Evolutionary conservation across 192 early-diverging fungal genomes (phyloP).

Genomic region (Ramicandelaber brevisporus): DNA sequence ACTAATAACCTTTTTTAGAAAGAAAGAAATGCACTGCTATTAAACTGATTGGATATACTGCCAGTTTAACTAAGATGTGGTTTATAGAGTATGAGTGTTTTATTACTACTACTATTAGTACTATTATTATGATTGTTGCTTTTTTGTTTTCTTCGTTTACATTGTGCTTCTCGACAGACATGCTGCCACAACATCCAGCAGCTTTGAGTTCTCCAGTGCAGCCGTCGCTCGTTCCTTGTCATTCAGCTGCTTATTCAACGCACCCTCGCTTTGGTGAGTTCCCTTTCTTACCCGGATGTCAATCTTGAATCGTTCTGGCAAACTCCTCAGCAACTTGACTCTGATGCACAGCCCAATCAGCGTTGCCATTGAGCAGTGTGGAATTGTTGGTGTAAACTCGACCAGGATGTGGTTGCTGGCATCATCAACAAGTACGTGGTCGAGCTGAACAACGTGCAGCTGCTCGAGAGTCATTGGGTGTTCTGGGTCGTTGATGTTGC

Average conservation of each 20-base stretch:
- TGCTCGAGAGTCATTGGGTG: slow-evolving; percentile 95
- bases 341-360: slow-evolving; percentile 93
- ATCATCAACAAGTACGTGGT: slow-evolving; percentile 63
- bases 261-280: slow-evolving; percentile 83
- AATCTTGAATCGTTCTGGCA: slow-evolving; percentile 82
- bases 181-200: slow-evolving; percentile 89
- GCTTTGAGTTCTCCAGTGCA: slow-evolving; percentile 80
- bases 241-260: slow-evolving; percentile 97
- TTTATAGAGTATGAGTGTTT: too few species aligned
- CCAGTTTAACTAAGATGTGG: too few species aligned
- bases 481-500: slow-evolving; percentile 93
- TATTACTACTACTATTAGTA: too few species aligned
- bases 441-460: slow-evolving; percentile 72
- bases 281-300: slow-evolving; percentile 77
- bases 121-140: too few species aligned
- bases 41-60: too few species aligned
- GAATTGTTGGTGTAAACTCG: slow-evolving; percentile 90
- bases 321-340: slow-evolving; percentile 59
- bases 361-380: slow-evolving; percentile 98
- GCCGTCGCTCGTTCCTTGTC: slow-evolving; percentile 98
- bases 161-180: slow-evolving; percentile 34
- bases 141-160: not conserved
- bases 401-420: slow-evolving; percentile 37
- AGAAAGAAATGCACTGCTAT: too few species aligned
- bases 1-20: too few species aligned